Evolutionary conservation across 805 yeast species (phyloP).

Genomic region (Sugiyamaella chiloensis): DNA sequence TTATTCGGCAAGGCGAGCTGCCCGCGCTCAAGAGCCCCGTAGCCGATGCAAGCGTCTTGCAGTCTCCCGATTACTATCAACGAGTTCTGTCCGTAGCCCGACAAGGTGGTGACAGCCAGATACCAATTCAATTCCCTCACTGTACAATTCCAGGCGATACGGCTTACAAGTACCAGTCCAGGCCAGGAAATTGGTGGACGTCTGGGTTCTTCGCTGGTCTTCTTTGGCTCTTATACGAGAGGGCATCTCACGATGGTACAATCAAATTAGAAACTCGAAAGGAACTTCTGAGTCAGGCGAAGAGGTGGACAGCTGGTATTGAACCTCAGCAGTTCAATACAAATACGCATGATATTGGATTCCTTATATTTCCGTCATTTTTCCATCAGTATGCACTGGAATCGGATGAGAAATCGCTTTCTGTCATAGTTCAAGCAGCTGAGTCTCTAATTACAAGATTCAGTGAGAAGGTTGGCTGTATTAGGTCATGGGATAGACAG

Average conservation of each 20-base stretch:
- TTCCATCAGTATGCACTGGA: slow-evolving; percentile 27
- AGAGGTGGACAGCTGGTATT: slow-evolving; percentile 14
- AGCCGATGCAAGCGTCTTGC: no score
- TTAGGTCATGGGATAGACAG: slow-evolving; percentile 33
- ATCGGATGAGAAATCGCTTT: slow-evolving; percentile 22
- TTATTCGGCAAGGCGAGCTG: no score
- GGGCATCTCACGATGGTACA: slow-evolving; percentile 9
- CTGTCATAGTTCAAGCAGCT: slow-evolving; percentile 30
- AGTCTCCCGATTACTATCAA: neutral
- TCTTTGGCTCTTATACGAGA: slow-evolving; percentile 17
- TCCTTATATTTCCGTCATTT: slow-evolving; percentile 30
- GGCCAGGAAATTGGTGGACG: slow-evolving; percentile 22
- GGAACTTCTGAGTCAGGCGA: slow-evolving; percentile 9
- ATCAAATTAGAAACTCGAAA: neutral
- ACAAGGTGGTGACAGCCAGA: neutral
- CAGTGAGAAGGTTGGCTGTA: slow-evolving; percentile 10
- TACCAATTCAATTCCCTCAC: slow-evolving; percentile 10
- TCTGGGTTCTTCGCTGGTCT: slow-evolving; percentile 24
- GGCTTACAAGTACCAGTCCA: slow-evolving; percentile 10
- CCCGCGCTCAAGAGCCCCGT: no score
- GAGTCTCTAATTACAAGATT: slow-evolving; percentile 29
- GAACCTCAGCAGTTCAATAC: slow-evolving; percentile 22
- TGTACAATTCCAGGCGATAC: slow-evolving; percentile 5
- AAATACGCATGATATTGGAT: slow-evolving; percentile 34
- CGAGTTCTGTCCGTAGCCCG: neutral